Evolutionary conservation across 2,329 filamentous ascomycete species (phyloP).

Genomic region (Talaromyces sp.): DNA sequence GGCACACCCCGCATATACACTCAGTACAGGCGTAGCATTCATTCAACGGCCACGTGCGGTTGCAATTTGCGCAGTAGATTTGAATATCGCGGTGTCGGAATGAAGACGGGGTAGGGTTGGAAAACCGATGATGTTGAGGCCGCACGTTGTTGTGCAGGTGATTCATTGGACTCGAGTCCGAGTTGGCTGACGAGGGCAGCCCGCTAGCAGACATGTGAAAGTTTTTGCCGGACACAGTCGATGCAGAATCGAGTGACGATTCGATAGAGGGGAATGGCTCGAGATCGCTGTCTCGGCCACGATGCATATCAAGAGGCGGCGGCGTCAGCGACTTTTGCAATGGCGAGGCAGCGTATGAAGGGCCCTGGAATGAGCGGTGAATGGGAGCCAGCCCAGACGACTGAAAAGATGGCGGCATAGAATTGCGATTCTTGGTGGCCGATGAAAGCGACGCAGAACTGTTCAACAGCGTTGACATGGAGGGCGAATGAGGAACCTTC

Average conservation of each 20-base stretch:
- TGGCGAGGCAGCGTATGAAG: slow-evolving; percentile 75
- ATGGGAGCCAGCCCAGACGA: slow-evolving; percentile 39
- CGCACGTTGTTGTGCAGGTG: slow-evolving; percentile 24
- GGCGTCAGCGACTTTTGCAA: slow-evolving; percentile 87
- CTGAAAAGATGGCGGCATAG: slow-evolving; percentile 57
- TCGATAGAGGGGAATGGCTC: slow-evolving; percentile 90
- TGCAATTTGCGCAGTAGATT: slow-evolving; percentile 88
- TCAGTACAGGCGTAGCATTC: slow-evolving; percentile 93
- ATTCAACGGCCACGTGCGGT: slow-evolving; percentile 67
- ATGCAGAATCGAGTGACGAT: slow-evolving; percentile 58
- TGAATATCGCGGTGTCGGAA: slow-evolving; percentile 54
- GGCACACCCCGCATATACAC: slow-evolving; percentile 89
- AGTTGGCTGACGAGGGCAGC: slow-evolving; percentile 64
- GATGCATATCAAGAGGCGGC: slow-evolving; percentile 57
- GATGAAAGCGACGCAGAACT: slow-evolving; percentile 34
- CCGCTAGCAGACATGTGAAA: slow-evolving; percentile 64
- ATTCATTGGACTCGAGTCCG: slow-evolving; percentile 54
- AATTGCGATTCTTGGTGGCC: slow-evolving; percentile 47
- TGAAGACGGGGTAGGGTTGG: slow-evolving; percentile 49
- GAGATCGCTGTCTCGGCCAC: slow-evolving; percentile 48
- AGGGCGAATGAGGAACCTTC: slow-evolving; percentile 35
- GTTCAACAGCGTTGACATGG: slow-evolving; percentile 32
- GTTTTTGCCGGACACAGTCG: slow-evolving; percentile 52
- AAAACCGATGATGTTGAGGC: slow-evolving; percentile 35
- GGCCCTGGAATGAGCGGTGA: slow-evolving; percentile 40